These are phyloP conservation scores for Magnolia kwangsiensis DNA, from an alignment of 164 flowering plant species.

Conservation along the genomic window DNA sequence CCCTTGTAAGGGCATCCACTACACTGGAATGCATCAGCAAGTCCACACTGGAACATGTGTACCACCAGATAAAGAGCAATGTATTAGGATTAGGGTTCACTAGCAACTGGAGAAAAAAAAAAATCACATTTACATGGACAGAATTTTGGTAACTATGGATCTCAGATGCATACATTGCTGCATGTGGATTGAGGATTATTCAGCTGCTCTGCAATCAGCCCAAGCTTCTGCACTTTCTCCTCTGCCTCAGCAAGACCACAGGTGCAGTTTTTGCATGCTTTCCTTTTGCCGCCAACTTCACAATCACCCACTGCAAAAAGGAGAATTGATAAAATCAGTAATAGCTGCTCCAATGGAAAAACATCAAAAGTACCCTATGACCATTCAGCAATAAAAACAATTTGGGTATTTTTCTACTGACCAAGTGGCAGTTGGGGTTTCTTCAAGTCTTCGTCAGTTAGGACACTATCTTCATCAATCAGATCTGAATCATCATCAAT, in stretches of 20 bases:
- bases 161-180: constrained; percentile 68
- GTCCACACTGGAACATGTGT: constrained; percentile 70
- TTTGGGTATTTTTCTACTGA: constrained; percentile 16
- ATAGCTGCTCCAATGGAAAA: not conserved
- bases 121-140: not conserved
- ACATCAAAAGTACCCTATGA: not conserved
- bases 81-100: not conserved
- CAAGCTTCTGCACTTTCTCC: constrained; percentile 64
- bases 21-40: constrained; percentile 98
- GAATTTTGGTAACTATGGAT: not conserved
- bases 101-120: not conserved
- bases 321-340: not conserved
- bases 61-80: not conserved
- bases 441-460: constrained; percentile 87
- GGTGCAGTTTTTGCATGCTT: constrained; percentile 96
- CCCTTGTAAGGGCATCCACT: constrained; percentile 92
- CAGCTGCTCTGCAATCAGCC: constrained; percentile 60
- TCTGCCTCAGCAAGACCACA: constrained; percentile 94
- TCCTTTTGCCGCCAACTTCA: constrained; percentile 81
- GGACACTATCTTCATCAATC: constrained; percentile 90
- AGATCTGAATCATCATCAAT: constrained; percentile 79
- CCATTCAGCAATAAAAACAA: not conserved
- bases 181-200: constrained; percentile 89
- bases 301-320: constrained; percentile 66
- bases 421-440: constrained; percentile 75